phyloP scores from a whole-genome alignment of 805 yeast genomes.

The Yamadazyma laniorum region DNA sequence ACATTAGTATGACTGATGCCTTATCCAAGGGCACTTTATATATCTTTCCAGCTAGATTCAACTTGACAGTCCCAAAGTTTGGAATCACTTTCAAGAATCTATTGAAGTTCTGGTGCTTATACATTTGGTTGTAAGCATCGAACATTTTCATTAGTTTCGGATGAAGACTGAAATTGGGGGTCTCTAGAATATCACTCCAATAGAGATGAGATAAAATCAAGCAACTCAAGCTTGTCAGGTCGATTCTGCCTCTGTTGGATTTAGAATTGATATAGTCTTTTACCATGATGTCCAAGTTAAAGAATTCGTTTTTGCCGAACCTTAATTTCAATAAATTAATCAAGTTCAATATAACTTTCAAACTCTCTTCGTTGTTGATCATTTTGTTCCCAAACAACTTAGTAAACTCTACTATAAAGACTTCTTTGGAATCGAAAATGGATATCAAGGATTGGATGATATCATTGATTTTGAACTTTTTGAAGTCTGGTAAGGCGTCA shows the following conservation, averaged over 20 bases:
- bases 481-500: conserved; percentile 86
- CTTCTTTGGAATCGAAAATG: conserved; percentile 66
- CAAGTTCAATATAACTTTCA: conserved; percentile 29
- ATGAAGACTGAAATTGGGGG: conserved; percentile 48
- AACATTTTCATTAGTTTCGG: conserved; percentile 38
- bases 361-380: conserved; percentile 40
- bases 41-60: conserved; percentile 42
- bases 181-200: conserved; percentile 50
- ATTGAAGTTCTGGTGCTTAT: conserved; percentile 48
- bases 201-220: conserved; percentile 71
- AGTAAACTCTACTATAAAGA: conserved; percentile 65
- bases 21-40: conserved; percentile 65
- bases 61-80: conserved; percentile 57
- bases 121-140: conserved; percentile 44
- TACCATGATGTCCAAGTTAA: conserved; percentile 80
- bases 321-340: conserved; percentile 57
- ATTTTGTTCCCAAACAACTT: conserved; percentile 57
- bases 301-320: conserved; percentile 66
- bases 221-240: conserved; percentile 41
- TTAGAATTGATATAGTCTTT: conserved; percentile 64
- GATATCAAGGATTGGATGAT: conserved; percentile 69
- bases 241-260: background rate
- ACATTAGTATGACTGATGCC: conserved; percentile 59
- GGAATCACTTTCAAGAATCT: conserved; percentile 58
- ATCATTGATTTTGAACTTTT: conserved; percentile 58